A percentile compares a stretch with the other conserved stretches of the same genome.
phyloP scores from a whole-genome alignment of 257 asterid genomes.

The Solanum gracilifrons region DNA sequence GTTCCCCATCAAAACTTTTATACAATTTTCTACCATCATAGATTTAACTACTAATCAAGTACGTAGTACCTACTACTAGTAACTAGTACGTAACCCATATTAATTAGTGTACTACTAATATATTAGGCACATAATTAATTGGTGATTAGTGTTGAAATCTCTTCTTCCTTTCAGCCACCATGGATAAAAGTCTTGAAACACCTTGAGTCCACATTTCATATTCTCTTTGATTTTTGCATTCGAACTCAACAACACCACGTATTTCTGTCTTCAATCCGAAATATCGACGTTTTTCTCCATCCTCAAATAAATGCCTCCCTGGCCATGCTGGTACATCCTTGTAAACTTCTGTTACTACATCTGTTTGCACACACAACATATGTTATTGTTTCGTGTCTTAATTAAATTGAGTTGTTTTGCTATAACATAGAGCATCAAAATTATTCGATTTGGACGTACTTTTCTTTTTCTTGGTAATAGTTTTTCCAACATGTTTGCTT shows the following conservation, averaged over 20 bases:
- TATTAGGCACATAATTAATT: neutral
- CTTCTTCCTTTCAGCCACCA: slow-evolving; percentile 22
- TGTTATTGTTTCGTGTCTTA: neutral
- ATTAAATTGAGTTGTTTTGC: neutral
- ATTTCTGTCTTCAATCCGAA: slow-evolving; percentile 75
- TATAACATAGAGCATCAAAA: neutral
- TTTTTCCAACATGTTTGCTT: slow-evolving; percentile 77
- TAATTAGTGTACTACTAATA: neutral
- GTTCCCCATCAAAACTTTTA: neutral
- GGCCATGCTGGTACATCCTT: slow-evolving; percentile 95
- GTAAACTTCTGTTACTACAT: slow-evolving; percentile 68
- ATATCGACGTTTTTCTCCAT: slow-evolving; percentile 80
- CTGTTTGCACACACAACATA: slow-evolving; percentile 19
- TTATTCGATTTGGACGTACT: slow-evolving; percentile 22
- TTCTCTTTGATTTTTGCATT: slow-evolving; percentile 35
- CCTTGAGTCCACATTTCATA: slow-evolving; percentile 49
- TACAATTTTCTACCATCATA: neutral
- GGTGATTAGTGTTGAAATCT: neutral
- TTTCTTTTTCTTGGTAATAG: slow-evolving; percentile 91
- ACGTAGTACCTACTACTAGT: neutral
- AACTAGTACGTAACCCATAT: no score
- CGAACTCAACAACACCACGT: slow-evolving; percentile 58
- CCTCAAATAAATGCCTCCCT: slow-evolving; percentile 86
- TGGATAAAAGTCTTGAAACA: slow-evolving; percentile 33
- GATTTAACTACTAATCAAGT: neutral